Percentiles rank a stretch among this genome's conserved stretches.
phyloP scores from a whole-genome alignment of 192 early-diverging fungal species.

The Chytriomyces sp. region DNA sequence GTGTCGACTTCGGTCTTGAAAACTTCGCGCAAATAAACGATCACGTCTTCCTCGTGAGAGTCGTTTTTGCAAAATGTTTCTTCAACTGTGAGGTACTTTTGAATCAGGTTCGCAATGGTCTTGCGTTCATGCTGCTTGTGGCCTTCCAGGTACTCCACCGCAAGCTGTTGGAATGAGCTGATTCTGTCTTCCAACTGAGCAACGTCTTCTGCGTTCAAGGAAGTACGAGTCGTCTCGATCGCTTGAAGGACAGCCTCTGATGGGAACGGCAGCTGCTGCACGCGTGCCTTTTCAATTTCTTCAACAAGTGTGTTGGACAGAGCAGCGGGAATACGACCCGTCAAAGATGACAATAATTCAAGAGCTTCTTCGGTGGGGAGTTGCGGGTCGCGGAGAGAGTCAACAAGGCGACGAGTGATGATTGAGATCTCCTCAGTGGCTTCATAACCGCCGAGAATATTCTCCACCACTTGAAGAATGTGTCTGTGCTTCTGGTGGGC shows the following conservation, averaged over 20 bases:
- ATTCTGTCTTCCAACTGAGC: slow-evolving; percentile 63
- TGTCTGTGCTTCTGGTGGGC: slow-evolving; percentile 81
- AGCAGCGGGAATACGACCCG: slow-evolving; percentile 82
- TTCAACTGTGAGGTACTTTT: slow-evolving; percentile 87
- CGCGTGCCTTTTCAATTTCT: slow-evolving; percentile 30
- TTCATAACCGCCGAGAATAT: slow-evolving; percentile 88
- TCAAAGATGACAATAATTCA: slow-evolving; percentile 78
- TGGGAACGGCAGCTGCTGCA: slow-evolving; percentile 63
- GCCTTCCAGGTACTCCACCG: slow-evolving; percentile 75
- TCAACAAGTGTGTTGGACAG: slow-evolving; percentile 44
- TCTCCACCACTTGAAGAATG: slow-evolving; percentile 66
- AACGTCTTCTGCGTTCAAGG: slow-evolving; percentile 64
- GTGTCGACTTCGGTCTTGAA: slow-evolving; percentile 74
- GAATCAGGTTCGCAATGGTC: slow-evolving; percentile 75
- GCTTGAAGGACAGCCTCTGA: slow-evolving; percentile 67
- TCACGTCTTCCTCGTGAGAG: slow-evolving; percentile 78
- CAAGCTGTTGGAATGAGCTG: slow-evolving; percentile 68
- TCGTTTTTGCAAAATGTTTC: slow-evolving; percentile 71
- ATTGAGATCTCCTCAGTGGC: slow-evolving; percentile 71
- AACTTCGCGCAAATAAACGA: slow-evolving; percentile 83
- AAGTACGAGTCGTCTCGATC: slow-evolving; percentile 53
- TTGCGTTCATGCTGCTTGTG: slow-evolving; percentile 75
- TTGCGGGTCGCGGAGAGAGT: slow-evolving; percentile 73
- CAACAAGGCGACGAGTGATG: slow-evolving; percentile 75
- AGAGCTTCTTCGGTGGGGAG: slow-evolving; percentile 86